phyloP scores from a whole-genome alignment of 441 rosid genomes.

The Macaranga tanarius region DNA sequence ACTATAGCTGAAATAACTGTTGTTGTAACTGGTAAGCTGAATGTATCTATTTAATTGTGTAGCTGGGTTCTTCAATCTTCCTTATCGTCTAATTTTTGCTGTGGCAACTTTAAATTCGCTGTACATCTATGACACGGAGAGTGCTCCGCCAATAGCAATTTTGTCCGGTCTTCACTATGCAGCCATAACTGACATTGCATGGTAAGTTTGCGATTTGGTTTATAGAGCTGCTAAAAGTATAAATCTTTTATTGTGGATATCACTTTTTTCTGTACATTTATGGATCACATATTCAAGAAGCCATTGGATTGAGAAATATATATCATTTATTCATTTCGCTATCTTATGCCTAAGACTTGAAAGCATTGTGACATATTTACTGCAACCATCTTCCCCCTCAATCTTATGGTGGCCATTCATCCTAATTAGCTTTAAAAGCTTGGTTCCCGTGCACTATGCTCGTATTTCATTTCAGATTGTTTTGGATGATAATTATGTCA shows the following conservation, averaged over 20 bases:
- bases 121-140: slow-evolving; percentile 85
- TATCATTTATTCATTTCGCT: background rate
- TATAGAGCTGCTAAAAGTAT: background rate
- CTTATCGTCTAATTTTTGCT: slow-evolving; percentile 84
- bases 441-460: slow-evolving; percentile 1
- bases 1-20: slow-evolving; percentile 6
- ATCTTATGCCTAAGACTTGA: background rate
- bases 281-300: background rate
- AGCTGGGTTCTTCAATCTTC: slow-evolving; percentile 88
- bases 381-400: background rate
- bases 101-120: slow-evolving; percentile 86
- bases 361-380: background rate
- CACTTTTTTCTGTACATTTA: background rate
- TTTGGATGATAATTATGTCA: slow-evolving; percentile 4
- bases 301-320: background rate
- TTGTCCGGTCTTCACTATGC: slow-evolving; percentile 95
- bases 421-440: background rate
- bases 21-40: slow-evolving; percentile 13
- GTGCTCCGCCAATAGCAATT: slow-evolving; percentile 66
- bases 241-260: too few species aligned
- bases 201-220: slow-evolving; percentile 41
- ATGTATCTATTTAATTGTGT: slow-evolving; percentile 33
- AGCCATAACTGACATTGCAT: slow-evolving; percentile 82
- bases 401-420: background rate
- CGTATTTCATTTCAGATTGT: background rate